A percentile compares a stretch with the other conserved stretches of the same genome.
These are phyloP conservation scores for Moringa oleifera DNA, from an alignment of 345 rosid species.

Conservation along the genomic window DNA sequence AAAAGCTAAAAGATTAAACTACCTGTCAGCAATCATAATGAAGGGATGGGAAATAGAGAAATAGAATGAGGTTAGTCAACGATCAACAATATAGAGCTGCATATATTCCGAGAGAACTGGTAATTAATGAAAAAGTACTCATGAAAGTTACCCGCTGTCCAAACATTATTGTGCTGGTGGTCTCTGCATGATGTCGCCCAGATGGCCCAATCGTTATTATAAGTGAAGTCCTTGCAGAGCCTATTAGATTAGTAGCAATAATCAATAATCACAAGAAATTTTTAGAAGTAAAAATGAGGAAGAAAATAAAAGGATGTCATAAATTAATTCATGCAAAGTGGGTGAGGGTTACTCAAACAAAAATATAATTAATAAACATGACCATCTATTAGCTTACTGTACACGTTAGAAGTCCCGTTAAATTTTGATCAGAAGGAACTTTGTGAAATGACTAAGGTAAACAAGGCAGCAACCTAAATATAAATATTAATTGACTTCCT, in stretches of 20 bases:
- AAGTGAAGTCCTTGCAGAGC: conserved; percentile 92
- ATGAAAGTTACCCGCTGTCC: conserved; percentile 77
- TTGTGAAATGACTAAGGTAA: too few relatives aligned
- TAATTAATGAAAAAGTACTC: neutral
- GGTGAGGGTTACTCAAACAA: neutral
- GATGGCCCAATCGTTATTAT: conserved; percentile 87
- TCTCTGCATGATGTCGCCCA: conserved; percentile 74
- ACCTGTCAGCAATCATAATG: neutral
- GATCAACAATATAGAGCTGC: conserved; percentile 1
- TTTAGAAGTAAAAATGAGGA: too few relatives aligned
- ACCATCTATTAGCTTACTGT: neutral
- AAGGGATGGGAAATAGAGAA: neutral
- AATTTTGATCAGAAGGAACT: neutral
- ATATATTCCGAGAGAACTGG: neutral
- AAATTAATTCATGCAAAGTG: neutral
- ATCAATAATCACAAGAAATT: neutral
- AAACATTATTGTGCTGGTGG: conserved; percentile 87
- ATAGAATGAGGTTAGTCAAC: neutral
- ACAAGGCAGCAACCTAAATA: too few relatives aligned
- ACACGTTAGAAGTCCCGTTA: neutral
- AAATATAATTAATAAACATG: neutral
- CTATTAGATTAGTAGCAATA: conserved; percentile 32
- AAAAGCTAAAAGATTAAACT: too few relatives aligned
- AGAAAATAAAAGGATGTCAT: too few relatives aligned
- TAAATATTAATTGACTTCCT: neutral